Conservation (phyloP, 768 basidiomycete genomes). For the Termitomyces sp. region DNA sequence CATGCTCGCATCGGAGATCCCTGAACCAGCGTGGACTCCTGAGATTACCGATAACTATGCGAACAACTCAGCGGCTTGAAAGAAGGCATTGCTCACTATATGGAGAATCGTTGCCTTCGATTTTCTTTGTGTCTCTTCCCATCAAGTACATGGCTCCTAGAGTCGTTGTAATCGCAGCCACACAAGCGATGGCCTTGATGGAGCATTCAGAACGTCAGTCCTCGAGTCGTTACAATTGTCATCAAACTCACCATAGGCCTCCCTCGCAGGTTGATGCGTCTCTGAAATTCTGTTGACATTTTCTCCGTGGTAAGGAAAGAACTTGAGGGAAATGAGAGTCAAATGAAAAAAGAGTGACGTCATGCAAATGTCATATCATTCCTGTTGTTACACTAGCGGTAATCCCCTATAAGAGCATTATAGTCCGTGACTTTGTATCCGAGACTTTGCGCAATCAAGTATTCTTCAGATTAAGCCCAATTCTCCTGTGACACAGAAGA, state of each 20-base stretch:
- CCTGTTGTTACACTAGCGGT: too few species aligned
- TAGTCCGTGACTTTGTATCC: too few species aligned
- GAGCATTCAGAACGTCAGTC: background rate
- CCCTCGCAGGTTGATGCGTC: conserved; percentile 10
- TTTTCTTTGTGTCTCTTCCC: conserved; percentile 25
- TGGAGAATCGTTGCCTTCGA: conserved; percentile 25
- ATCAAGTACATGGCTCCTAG: conserved; percentile 27
- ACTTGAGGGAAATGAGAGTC: background rate
- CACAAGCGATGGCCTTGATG: conserved; percentile 24
- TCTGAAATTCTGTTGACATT: conserved; percentile 2
- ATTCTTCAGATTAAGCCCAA: too few species aligned
- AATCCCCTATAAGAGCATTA: too few species aligned
- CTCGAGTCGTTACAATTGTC: background rate
- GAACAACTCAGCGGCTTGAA: background rate
- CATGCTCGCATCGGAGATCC: conserved; percentile 28
- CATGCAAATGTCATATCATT: background rate
- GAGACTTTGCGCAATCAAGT: too few species aligned
- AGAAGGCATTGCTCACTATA: conserved; percentile 21
- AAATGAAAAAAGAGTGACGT: background rate
- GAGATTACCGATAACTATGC: background rate
- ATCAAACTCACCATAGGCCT: conserved; percentile 13
- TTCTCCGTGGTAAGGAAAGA: background rate
- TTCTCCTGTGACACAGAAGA: too few species aligned
- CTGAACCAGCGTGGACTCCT: conserved; percentile 15
- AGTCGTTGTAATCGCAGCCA: conserved; percentile 19